A percentile compares a stretch with the other conserved stretches of the same genome.
Conservation (phyloP, 83 land plant species). For the Picea abies region DNA sequence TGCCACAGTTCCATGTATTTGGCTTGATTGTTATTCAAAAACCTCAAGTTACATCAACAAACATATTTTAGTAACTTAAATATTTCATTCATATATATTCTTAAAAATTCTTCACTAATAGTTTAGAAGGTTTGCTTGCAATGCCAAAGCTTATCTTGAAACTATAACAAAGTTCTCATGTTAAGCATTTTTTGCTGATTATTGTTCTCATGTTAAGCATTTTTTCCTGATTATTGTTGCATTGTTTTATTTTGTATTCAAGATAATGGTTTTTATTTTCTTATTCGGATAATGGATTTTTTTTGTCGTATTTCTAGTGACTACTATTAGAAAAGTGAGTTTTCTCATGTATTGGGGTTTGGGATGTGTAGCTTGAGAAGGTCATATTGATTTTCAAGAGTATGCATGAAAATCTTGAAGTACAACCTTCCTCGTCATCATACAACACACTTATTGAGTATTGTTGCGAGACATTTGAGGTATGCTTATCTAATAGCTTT, state of each 20-base stretch:
- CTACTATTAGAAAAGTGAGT: not conserved
- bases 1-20: not conserved
- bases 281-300: not conserved
- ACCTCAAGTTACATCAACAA: not conserved
- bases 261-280: not conserved
- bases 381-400: constrained; percentile 27
- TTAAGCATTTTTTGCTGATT: not conserved
- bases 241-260: not conserved
- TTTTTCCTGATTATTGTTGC: not conserved
- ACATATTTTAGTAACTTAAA: not conserved
- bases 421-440: constrained; percentile 31
- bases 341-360: not conserved
- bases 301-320: not conserved
- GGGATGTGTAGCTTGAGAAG: constrained; percentile 46
- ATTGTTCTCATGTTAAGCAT: not conserved
- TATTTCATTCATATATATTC: not conserved
- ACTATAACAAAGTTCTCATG: not conserved
- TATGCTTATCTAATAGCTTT: constrained; percentile 15
- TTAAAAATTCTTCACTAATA: not conserved
- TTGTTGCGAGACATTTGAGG: constrained; percentile 44
- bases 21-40: not conserved
- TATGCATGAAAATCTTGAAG: constrained; percentile 34
- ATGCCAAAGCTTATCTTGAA: not conserved
- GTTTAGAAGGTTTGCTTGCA: not conserved
- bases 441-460: constrained; percentile 45